Evolutionary conservation across 148 eudicot genomes (phyloP), one percentile per base, ranked within the genome.

Genomic region (Nepenthes gracilis): DNA sequence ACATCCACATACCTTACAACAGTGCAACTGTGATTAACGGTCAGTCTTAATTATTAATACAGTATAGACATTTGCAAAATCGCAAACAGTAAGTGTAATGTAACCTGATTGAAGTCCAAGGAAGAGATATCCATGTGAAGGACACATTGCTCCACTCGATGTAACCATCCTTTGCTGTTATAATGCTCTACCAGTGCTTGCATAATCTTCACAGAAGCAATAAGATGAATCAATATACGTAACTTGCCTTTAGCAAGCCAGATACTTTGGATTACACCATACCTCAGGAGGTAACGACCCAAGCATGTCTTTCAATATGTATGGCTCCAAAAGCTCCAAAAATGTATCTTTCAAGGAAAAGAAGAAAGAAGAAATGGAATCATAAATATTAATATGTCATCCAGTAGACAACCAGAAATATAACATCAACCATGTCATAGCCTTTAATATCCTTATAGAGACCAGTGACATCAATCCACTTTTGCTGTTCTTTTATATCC

Each of bases 131-230:
- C 96, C 97, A 92, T 92, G 75, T 92, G 96, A 63, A 92, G 93
- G 73, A 92, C 90, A 67, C 97, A 92, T 75, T 88, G 97, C 72
- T 92, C 97, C 62, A 92, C 87, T 69, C 97, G 80, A 68, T 85
- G 97, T 77, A 92, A 65, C 97, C 97, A 92, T 73, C 97, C 97
- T 80, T 79, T 87, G 35, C 61, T 55, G 66, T 82, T 87, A 61
- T 92, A 92, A 64, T 92, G 97, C 82, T 92, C 97, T 64, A 92
- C 97, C 67, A 92, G 75, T 65, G 88, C 97, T 88, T 92, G 97
- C 97, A 92, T 92, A 65, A 92, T 77, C 97, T 91, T 74, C 59
- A 58, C 37, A 54, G 43, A 43, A 55, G 36, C 54, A 51, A 23
- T 11, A 54, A 12, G 54, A 67, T 55, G 8, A 43, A 71, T 54